Evolutionary conservation across 2,329 filamentous ascomycete species (phyloP).

Genomic region (Trichoderma sp.): DNA sequence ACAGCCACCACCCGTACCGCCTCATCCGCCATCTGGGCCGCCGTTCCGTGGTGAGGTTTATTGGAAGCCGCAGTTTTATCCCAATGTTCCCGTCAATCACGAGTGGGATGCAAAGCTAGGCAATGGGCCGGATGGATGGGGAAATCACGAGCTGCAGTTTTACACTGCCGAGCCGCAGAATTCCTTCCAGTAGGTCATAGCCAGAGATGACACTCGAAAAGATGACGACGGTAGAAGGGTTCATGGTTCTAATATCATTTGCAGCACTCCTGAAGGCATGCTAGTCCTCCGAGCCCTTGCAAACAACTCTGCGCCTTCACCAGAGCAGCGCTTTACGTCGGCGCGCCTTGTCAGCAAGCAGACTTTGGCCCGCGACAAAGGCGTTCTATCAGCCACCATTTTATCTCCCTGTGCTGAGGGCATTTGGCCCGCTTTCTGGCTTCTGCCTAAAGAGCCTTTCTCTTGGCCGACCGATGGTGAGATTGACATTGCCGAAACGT

Average conservation of each 20-base stretch:
- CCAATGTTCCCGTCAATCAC: slow-evolving; percentile 43
- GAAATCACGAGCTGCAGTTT: slow-evolving; percentile 59
- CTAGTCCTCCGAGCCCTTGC: slow-evolving; percentile 53
- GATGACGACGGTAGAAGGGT: not conserved
- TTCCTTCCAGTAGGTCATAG: slow-evolving; percentile 45
- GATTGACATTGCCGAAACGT: slow-evolving; percentile 60
- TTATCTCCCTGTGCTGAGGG: slow-evolving; percentile 52
- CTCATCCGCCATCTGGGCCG: slow-evolving; percentile 23
- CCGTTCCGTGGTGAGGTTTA: slow-evolving; percentile 35
- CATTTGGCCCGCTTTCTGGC: slow-evolving; percentile 62
- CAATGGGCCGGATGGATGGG: slow-evolving; percentile 58
- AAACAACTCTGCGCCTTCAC: slow-evolving; percentile 31
- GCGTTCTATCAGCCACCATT: slow-evolving; percentile 51
- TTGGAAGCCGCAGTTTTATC: slow-evolving; percentile 52
- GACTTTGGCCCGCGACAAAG: slow-evolving; percentile 49
- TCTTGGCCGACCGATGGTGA: slow-evolving; percentile 58
- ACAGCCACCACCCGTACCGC: slow-evolving; percentile 18
- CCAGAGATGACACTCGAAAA: not conserved
- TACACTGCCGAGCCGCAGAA: slow-evolving; percentile 51
- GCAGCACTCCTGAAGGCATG: slow-evolving; percentile 45
- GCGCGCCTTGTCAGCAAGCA: slow-evolving; percentile 54
- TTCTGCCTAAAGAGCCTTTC: slow-evolving; percentile 57
- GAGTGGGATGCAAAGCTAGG: slow-evolving; percentile 55
- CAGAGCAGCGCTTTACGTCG: slow-evolving; percentile 48
- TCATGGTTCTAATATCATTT: not conserved